phyloP scores from a whole-genome alignment of 495 filamentous ascomycete genomes.

The Trichocladium uniseriatum region DNA sequence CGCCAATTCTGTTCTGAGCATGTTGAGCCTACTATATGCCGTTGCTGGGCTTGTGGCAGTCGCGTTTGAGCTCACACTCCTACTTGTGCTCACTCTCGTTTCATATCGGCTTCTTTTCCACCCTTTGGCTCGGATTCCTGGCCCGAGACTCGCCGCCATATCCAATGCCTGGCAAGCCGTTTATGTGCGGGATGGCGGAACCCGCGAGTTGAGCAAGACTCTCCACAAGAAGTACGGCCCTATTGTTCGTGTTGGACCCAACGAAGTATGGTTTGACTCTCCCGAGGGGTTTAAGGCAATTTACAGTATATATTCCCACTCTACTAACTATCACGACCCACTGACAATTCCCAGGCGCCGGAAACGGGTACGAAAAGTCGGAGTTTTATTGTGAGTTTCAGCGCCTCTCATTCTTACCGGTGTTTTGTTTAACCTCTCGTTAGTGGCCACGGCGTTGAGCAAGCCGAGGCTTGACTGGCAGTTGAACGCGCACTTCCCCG shows the following conservation, averaged over 20 bases:
- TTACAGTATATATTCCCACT: constrained; percentile 27
- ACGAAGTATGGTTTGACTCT: constrained; percentile 44
- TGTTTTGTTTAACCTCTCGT: background rate
- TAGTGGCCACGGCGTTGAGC: constrained; percentile 25
- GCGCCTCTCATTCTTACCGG: background rate
- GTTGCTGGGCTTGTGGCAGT: background rate
- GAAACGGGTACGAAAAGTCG: constrained; percentile 27
- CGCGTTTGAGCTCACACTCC: background rate
- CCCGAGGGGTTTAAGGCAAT: constrained; percentile 31
- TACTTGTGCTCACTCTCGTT: background rate
- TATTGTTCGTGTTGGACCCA: constrained; percentile 49
- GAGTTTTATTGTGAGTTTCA: constrained; percentile 30
- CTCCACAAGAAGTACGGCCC: constrained; percentile 46
- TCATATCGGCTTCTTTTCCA: constrained; percentile 26
- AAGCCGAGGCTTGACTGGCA: constrained; percentile 18
- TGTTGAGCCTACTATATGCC: background rate
- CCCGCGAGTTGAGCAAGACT: constrained; percentile 20
- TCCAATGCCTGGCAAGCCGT: constrained; percentile 33
- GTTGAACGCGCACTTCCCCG: constrained; percentile 16
- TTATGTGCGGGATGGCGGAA: constrained; percentile 24
- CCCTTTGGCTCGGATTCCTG: constrained; percentile 27
- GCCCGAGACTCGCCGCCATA: constrained; percentile 28
- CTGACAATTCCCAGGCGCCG: constrained; percentile 15
- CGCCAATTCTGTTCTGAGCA: background rate
- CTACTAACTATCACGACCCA: background rate